Base-by-base conservation (phyloP, 2,329 filamentous ascomycete genomes). In the Botryotinia narcissicola region DNA sequence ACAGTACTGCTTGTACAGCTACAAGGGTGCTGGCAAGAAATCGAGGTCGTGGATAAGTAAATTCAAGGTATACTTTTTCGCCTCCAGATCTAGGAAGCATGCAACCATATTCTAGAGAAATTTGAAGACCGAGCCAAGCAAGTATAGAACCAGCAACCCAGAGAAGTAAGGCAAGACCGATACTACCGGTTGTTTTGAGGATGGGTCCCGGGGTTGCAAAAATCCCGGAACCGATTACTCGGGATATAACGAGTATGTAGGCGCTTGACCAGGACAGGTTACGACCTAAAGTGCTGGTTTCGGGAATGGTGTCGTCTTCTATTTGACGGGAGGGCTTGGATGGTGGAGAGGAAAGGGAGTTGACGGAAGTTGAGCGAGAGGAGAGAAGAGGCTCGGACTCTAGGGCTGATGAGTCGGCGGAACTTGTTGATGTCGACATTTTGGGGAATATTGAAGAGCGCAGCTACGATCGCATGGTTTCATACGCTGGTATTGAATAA, bases 181-280 rank as follows among this genome's bases (percentile, higher is more conserved):
- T 86, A 14, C 90, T 93, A 1, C 92, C 92, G 2, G 90, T 88
- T 0, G 88, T 87, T 54, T 88, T 86, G 4, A 92, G 84, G 68
- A 94, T 92, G 7, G 90, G 86, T 0, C 91, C 91, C 0, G 92
- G 92, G 86, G 82, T 80, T 10, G 78, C 77, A 62, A 80, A 80
- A 62, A 80, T 79, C 0, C 78, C 78, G 5, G 73, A 76, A 1
- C 78, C 78, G 32, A 80, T 79, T 2, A 80, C 77, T 18, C 78
- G 75, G n/a, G 77, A 79, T 32, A 80, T 79, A 9, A 78, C 75
- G 68, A 79, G 74, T n/a, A 80, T 79, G 70, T 80, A 79, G 12
- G 78, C 77, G 42, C 78, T 77, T 37, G 70, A 75, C 78, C 77
- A 78, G 2, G 73, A 75, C 32, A 79, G 75, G 32, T 76, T 78